phyloP scores from a whole-genome alignment of 2,329 filamentous ascomycete genomes.

The Eurotiales sp. region DNA sequence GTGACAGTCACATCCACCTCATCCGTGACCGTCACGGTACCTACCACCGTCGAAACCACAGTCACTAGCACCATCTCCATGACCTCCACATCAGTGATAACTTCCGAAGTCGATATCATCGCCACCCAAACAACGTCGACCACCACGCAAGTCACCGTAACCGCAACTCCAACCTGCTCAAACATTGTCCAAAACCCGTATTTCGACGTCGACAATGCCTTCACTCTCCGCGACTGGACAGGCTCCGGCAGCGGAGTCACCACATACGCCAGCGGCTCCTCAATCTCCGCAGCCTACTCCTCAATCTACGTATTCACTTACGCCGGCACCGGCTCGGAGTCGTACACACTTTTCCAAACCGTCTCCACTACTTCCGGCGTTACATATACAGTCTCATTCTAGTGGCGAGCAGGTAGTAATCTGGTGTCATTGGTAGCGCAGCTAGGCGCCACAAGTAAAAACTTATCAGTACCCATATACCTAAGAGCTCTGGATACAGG shows the following conservation, averaged over 20 bases:
- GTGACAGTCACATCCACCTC: neutral
- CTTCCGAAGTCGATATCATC: neutral
- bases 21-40: neutral
- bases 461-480: neutral
- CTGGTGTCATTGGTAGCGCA: neutral
- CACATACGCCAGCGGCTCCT: neutral
- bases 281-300: neutral
- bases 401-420: neutral
- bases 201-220: neutral
- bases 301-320: neutral
- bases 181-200: conserved; percentile 1
- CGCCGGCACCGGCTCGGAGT: neutral
- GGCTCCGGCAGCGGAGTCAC: neutral
- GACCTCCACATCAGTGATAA: neutral
- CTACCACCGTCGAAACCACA: neutral
- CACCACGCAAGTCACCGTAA: neutral
- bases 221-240: neutral
- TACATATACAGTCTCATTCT: conserved; percentile 2
- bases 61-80: neutral
- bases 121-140: neutral
- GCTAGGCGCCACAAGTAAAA: neutral
- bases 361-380: neutral
- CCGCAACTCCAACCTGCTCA: neutral
- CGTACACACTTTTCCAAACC: neutral
- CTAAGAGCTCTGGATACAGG: neutral